Conservation (phyloP, 495 filamentous ascomycete species). For the Parmelia sp. region DNA sequence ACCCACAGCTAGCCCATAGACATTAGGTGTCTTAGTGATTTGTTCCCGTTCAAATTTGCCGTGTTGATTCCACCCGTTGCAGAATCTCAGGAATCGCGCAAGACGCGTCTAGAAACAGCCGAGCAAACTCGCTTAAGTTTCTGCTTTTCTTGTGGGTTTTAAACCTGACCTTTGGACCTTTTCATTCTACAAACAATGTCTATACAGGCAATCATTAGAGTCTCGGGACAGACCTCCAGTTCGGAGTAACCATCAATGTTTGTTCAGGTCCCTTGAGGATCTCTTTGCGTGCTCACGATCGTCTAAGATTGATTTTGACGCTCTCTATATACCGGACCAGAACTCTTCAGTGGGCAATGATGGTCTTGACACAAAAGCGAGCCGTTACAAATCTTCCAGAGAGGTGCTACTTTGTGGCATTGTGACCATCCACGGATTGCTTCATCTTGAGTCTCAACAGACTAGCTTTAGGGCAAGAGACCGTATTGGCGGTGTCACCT, state of each 20-base stretch:
- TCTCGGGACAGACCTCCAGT: constrained; percentile 79
- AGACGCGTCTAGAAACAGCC: not conserved
- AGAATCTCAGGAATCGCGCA: not conserved
- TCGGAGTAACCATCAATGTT: constrained; percentile 64
- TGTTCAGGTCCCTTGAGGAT: constrained; percentile 77
- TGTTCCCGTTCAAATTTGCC: not conserved
- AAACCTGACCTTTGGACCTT: constrained; percentile 16
- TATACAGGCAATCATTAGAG: constrained; percentile 97
- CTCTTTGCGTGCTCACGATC: constrained; percentile 98
- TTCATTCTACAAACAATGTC: constrained; percentile 69
- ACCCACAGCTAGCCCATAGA: not conserved
- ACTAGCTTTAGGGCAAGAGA: constrained; percentile 78
- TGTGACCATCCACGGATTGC: constrained; percentile 39
- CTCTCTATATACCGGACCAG: constrained; percentile 62
- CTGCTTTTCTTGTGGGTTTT: too few species aligned
- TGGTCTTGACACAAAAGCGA: constrained; percentile 46
- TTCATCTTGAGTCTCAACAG: constrained; percentile 81
- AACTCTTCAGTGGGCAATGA: constrained; percentile 45
- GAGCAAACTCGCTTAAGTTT: constrained; percentile 11
- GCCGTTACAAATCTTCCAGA: constrained; percentile 36
- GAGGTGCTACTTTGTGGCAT: not conserved
- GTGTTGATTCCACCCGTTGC: not conserved
- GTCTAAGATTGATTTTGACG: constrained; percentile 75
- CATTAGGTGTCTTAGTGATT: not conserved
- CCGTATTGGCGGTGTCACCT: constrained; percentile 68